Conservation (phyloP, 768 basidiomycete species). For the Piloderma croceum region DNA sequence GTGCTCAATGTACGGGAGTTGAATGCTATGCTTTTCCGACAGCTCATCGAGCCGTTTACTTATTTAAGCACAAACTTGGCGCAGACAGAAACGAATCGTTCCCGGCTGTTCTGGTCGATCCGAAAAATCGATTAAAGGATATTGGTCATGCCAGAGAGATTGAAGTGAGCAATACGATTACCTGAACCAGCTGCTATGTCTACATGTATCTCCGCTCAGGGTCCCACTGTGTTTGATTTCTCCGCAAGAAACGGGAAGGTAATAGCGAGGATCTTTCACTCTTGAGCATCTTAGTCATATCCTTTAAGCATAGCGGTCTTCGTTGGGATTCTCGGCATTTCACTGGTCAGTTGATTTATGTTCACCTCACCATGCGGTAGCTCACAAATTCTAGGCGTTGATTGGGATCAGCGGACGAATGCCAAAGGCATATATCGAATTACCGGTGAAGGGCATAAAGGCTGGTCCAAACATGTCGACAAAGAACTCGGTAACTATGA, state of each 20-base stretch:
- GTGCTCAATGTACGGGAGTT: constrained; percentile 68
- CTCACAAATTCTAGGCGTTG: constrained; percentile 54
- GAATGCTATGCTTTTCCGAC: background rate
- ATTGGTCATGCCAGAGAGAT: constrained; percentile 59
- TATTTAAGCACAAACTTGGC: constrained; percentile 71
- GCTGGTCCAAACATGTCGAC: constrained; percentile 81
- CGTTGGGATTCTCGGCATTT: background rate
- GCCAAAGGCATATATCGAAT: constrained; percentile 70
- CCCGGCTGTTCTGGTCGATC: constrained; percentile 63
- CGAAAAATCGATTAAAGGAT: constrained; percentile 57
- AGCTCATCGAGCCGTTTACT: constrained; percentile 1
- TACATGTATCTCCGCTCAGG: constrained; percentile 39
- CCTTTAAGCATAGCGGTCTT: background rate
- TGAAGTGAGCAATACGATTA: constrained; percentile 54
- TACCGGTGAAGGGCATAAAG: constrained; percentile 55
- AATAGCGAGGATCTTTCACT: no score
- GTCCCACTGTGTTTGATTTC: constrained; percentile 85
- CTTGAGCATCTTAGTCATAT: no score
- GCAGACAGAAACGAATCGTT: constrained; percentile 73
- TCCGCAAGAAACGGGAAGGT: constrained; percentile 72
- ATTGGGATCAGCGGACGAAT: constrained; percentile 71
- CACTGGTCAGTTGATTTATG: background rate
- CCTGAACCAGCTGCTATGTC: background rate
- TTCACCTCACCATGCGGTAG: no score
- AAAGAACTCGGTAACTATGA: constrained; percentile 85